These are phyloP conservation scores for Suillus weaverae DNA, from an alignment of 768 basidiomycete genomes.

Conservation along the genomic window DNA sequence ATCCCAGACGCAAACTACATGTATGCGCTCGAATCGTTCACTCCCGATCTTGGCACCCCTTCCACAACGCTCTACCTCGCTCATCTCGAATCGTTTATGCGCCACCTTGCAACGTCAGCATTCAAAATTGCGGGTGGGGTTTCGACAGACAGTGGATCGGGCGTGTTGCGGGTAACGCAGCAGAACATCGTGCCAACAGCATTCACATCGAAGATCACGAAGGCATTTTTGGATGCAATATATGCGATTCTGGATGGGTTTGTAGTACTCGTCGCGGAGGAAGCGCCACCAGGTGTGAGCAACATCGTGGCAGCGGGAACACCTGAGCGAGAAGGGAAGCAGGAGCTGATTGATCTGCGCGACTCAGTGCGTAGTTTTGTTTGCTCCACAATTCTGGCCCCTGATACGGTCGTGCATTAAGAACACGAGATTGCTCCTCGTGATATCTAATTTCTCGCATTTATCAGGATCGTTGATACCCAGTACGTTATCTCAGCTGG, in stretches of 20 bases:
- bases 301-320: conserved; percentile 36
- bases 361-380: conserved; percentile 50
- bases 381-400: neutral
- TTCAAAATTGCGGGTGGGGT: conserved; percentile 82
- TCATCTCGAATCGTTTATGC: conserved; percentile 81
- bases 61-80: conserved; percentile 73
- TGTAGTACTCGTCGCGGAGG: conserved; percentile 74
- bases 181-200: conserved; percentile 63
- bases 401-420: conserved; percentile 30
- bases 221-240: conserved; percentile 81
- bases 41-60: conserved; percentile 56
- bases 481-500: conserved; percentile 76
- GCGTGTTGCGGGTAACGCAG: conserved; percentile 50
- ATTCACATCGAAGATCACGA: conserved; percentile 73
- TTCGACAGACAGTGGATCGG: conserved; percentile 50
- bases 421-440: conserved; percentile 86
- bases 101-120: conserved; percentile 70
- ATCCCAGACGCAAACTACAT: conserved; percentile 76
- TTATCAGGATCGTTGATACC: conserved; percentile 73
- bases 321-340: conserved; percentile 40
- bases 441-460: conserved; percentile 85
- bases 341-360: conserved; percentile 60
- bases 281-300: conserved; percentile 49
- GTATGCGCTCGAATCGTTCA: conserved; percentile 87
- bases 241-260: conserved; percentile 88